Evolutionary conservation across 768 basidiomycete genomes (phyloP), one percentile per base, ranked within the genome.

Genomic region (Porphyrellus cyaneotinctus): DNA sequence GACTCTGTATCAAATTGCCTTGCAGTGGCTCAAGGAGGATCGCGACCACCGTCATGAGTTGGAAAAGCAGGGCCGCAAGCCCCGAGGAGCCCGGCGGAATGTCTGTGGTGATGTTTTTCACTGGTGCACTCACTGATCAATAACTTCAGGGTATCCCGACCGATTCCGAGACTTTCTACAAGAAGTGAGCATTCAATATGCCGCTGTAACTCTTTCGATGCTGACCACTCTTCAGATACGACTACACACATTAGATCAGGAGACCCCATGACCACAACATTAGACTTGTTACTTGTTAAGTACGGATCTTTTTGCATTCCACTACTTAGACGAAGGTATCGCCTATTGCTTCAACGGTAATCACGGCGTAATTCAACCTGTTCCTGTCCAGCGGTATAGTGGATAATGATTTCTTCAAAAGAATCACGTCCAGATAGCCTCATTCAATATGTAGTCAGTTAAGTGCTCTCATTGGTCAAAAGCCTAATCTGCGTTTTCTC

Each of bases 11-110:
- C 69, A 72, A 12, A 72, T 91, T 18, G 95, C 94, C 4, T 70
- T 98, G 33, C 77, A 81, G 43, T 99, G 97, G 97, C 75, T 98
- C 37, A 82, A 78, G 58, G 85, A 89, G 61, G 97, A 99, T 61
- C 77, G 90, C 39, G 80, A 84, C 42, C 67, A 80, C 49, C 78
- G 88, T 20, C 76, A 74, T 15, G 72, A 77, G 62, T 72, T 86
- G 30, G 83, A 89, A 71, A 73, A 71, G 49, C 61, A 74, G 30
- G 82, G 84, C 23, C 69, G 77, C 66, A 85, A 83, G 72, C 69
- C 70, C 39, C 69, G 82, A 26, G 90, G 91, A 30, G 81, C 86
- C 36, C 76, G 80, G 45, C 74, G 66, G 59, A 71, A 82, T 63
- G 86, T 84, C 57, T 38, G 74, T 68, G 41, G 68, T 64, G 44